Percentiles rank a stretch among this genome's conserved stretches.
phyloP scores from a whole-genome alignment of 768 basidiomycete species.

The Xerocomellus amylosporus region DNA sequence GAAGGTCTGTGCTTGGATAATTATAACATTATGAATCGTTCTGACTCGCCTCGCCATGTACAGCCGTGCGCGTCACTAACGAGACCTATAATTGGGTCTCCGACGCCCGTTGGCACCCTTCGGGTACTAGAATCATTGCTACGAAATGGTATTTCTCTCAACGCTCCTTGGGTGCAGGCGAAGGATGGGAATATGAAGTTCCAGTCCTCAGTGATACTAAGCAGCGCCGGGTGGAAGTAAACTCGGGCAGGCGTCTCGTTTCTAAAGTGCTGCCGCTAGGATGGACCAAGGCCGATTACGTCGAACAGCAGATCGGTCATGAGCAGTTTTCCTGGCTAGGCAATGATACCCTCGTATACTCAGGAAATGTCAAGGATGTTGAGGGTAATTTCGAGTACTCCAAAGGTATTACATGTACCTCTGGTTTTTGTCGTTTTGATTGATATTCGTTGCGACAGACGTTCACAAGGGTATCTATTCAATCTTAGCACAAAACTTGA shows the following conservation, averaged over 20 bases:
- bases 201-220: slow-evolving; percentile 29
- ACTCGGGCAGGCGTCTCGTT: slow-evolving; percentile 52
- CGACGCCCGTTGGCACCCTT: slow-evolving; percentile 70
- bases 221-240: slow-evolving; percentile 30
- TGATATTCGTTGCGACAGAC: slow-evolving; percentile 38
- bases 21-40: neutral
- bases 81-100: slow-evolving; percentile 72
- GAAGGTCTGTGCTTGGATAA: slow-evolving; percentile 31
- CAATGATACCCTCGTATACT: slow-evolving; percentile 57
- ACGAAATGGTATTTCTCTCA: slow-evolving; percentile 74
- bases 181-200: slow-evolving; percentile 66
- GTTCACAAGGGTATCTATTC: slow-evolving; percentile 69
- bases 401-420: slow-evolving; percentile 48
- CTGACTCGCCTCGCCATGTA: slow-evolving; percentile 6
- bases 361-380: slow-evolving; percentile 59
- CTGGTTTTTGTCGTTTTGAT: neutral
- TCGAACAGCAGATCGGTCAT: slow-evolving; percentile 69
- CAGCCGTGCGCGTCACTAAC: slow-evolving; percentile 57
- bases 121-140: slow-evolving; percentile 59
- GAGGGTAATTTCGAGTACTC: slow-evolving; percentile 52
- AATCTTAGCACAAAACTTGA: slow-evolving; percentile 65
- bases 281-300: slow-evolving; percentile 59
- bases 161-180: slow-evolving; percentile 67
- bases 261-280: slow-evolving; percentile 57
- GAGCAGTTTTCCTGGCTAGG: slow-evolving; percentile 67